Base-by-base conservation (phyloP, 2,329 filamentous ascomycete genomes). In the Paramyrothecium roridum region DNA sequence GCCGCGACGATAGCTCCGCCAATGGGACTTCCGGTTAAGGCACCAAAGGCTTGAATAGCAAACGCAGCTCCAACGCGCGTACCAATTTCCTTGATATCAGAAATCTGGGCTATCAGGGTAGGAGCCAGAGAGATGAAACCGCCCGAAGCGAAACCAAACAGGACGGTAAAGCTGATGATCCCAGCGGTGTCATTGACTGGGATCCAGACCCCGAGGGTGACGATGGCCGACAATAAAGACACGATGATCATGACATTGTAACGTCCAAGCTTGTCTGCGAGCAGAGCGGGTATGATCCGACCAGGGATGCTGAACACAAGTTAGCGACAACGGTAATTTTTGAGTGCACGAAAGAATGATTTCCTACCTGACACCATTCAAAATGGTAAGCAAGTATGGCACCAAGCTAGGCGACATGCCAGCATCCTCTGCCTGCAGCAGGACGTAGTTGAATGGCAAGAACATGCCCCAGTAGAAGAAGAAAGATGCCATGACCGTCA, bases 71-170 rank as follows among this genome's bases (percentile, higher is more conserved):
- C 90, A 2, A 80, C 85, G 7, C 89, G 78, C 2, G 86, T 80
- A 16, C 89, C 90, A 34, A 92, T 86, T 67, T 90, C 80, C 20
- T 82, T 76, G 40, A 90, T 80, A 48, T 89, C 86, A 2, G 83
- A 86, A 58, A 91, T 88, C 63, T 91, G 87, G 2, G 86, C 87
- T 21, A 92, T 75, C 16, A 89, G 73, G 0, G 86, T 80, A 0
- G 88, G 85, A 0, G 77, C 76, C 19, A 91, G 73, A 0, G 82
- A 82, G 37, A 89, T 81, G 62, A 86, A 88, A 2, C 83, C 82
- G 13, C 88, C 89, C 0, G 83, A 86, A 16, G 80, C 80, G 66
- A 91, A 89, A 19, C 88, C 89, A 61, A 88, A 91, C 8, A 90
- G 70, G n/a, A 80, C 76, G 13, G 81, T 79, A 67, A 89, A 91